These are phyloP conservation scores for Penicillium sp. DNA, from an alignment of 2,329 filamentous ascomycete genomes.

Conservation along the genomic window DNA sequence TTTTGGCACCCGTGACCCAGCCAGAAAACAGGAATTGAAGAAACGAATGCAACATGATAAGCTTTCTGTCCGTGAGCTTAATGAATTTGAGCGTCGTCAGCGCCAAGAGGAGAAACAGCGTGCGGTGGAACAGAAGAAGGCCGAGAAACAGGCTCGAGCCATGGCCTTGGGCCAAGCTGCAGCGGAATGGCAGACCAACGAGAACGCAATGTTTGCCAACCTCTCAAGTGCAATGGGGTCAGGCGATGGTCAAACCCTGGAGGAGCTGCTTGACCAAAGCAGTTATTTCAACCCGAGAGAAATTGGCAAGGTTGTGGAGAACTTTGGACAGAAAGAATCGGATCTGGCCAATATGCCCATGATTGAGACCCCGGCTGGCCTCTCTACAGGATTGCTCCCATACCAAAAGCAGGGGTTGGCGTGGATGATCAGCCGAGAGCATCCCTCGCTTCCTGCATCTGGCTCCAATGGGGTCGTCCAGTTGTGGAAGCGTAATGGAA, in stretches of 20 bases:
- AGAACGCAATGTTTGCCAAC: slow-evolving; percentile 35
- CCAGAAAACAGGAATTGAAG: slow-evolving; percentile 56
- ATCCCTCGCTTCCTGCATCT: slow-evolving; percentile 60
- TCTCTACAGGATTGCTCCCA: slow-evolving; percentile 68
- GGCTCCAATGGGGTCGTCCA: slow-evolving; percentile 65
- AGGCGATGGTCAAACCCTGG: slow-evolving; percentile 47
- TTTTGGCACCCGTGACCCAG: slow-evolving; percentile 63
- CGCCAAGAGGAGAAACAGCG: slow-evolving; percentile 47
- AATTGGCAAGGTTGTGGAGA: slow-evolving; percentile 63
- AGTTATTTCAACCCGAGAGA: slow-evolving; percentile 66
- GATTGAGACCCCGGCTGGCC: slow-evolving; percentile 63
- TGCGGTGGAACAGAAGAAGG: slow-evolving; percentile 48
- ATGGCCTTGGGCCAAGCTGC: slow-evolving; percentile 27
- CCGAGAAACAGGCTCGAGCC: slow-evolving; percentile 31
- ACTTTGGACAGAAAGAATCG: slow-evolving; percentile 68
- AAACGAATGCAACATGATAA: slow-evolving; percentile 61
- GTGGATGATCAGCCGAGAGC: slow-evolving; percentile 78
- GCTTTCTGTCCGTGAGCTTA: slow-evolving; percentile 56
- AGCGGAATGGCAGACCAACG: slow-evolving; percentile 24
- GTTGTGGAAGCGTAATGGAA: slow-evolving; percentile 65
- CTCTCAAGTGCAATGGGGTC: slow-evolving; percentile 33
- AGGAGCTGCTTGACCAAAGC: slow-evolving; percentile 64
- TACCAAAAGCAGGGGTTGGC: slow-evolving; percentile 77
- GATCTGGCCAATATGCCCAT: slow-evolving; percentile 68
- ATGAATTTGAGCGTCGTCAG: slow-evolving; percentile 55